Evolutionary conservation across 2,329 filamentous ascomycete species (phyloP).

Genomic region (Diplocarpon rosae): DNA sequence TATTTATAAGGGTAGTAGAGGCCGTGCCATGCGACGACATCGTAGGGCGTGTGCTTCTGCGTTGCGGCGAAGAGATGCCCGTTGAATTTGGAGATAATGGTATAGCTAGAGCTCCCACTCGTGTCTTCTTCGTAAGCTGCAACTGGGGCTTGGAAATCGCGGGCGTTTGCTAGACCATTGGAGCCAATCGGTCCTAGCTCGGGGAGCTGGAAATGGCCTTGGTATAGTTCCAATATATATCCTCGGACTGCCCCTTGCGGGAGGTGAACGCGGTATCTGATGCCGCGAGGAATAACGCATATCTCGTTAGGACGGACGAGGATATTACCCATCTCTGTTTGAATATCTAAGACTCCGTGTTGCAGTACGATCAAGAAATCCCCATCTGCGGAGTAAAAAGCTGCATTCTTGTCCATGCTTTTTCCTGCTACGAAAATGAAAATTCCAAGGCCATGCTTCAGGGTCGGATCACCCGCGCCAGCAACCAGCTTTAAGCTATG

Average conservation of each 20-base stretch:
- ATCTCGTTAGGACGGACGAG: slow-evolving; percentile 73
- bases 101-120: slow-evolving; percentile 33
- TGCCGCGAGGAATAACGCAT: slow-evolving; percentile 61
- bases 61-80: slow-evolving; percentile 53
- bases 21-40: slow-evolving; percentile 72
- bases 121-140: slow-evolving; percentile 55
- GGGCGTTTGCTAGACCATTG: slow-evolving; percentile 61
- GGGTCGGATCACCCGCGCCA: slow-evolving; percentile 66
- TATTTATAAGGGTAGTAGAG: slow-evolving; percentile 77
- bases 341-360: slow-evolving; percentile 62
- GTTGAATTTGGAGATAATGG: slow-evolving; percentile 54
- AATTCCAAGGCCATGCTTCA: slow-evolving; percentile 71
- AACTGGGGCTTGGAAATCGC: slow-evolving; percentile 65
- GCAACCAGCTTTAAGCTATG: slow-evolving; percentile 56
- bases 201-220: slow-evolving; percentile 60
- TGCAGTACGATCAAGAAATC: slow-evolving; percentile 70
- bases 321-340: slow-evolving; percentile 65
- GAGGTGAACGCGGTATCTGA: slow-evolving; percentile 63
- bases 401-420: slow-evolving; percentile 62
- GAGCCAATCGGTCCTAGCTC: slow-evolving; percentile 65
- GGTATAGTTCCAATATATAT: slow-evolving; percentile 66
- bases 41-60: slow-evolving; percentile 64
- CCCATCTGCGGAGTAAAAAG: slow-evolving; percentile 77
- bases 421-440: slow-evolving; percentile 70
- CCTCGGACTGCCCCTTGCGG: slow-evolving; percentile 51